phyloP scores from a whole-genome alignment of 441 rosid genomes.

The Croton laevigatus region DNA sequence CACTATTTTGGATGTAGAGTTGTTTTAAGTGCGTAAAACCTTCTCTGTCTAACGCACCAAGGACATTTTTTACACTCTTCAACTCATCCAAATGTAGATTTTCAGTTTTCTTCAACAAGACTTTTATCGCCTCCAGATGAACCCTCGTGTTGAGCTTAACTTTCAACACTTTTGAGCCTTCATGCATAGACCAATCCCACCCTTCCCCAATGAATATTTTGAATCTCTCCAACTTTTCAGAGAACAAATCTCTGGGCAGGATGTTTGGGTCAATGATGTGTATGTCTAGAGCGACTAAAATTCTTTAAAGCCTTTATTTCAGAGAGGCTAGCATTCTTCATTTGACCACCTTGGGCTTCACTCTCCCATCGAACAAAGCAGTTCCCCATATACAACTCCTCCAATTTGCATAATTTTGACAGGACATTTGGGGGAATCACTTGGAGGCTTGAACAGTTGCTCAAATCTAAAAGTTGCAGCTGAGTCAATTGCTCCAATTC shows the following conservation, averaged over 20 bases:
- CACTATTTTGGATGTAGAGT: too few relatives aligned
- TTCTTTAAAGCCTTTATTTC: slow-evolving; percentile 3
- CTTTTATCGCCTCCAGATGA: too few relatives aligned
- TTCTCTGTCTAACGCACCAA: too few relatives aligned
- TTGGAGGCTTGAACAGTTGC: too few relatives aligned
- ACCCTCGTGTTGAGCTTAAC: not conserved
- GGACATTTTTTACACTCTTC: too few relatives aligned
- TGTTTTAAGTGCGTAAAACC: too few relatives aligned
- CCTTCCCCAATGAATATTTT: slow-evolving; percentile 10
- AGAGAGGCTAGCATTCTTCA: slow-evolving; percentile 8
- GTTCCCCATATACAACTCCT: slow-evolving; percentile 17
- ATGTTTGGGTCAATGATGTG: not conserved
- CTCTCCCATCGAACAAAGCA: not conserved
- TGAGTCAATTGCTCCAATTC: too few relatives aligned
- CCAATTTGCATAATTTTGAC: slow-evolving; percentile 19
- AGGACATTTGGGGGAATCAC: slow-evolving; percentile 20
- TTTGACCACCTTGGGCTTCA: too few relatives aligned
- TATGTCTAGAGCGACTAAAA: slow-evolving; percentile 10
- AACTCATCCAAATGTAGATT: too few relatives aligned
- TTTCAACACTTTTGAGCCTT: slow-evolving; percentile 9
- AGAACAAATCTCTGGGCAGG: not conserved
- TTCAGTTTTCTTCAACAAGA: too few relatives aligned
- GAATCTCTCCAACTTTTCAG: too few relatives aligned
- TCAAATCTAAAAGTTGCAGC: too few relatives aligned
- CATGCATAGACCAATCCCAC: not conserved